These are phyloP conservation scores for Neurospora sp. DNA, from an alignment of 495 filamentous ascomycete species.

Conservation along the genomic window DNA sequence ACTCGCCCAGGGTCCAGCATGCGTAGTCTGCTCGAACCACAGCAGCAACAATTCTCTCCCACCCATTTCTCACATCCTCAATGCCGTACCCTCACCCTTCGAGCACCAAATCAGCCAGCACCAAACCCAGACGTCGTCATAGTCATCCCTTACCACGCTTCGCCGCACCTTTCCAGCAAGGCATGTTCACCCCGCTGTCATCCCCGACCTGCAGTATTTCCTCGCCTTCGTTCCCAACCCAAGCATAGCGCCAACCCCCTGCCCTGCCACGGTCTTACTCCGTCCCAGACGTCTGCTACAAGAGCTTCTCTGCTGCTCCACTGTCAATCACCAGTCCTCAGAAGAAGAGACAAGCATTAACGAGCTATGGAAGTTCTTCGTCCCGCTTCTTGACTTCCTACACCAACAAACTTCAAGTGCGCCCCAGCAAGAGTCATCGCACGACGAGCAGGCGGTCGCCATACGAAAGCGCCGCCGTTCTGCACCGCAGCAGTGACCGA, in stretches of 20 bases:
- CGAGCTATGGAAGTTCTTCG: background rate
- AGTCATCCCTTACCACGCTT: background rate
- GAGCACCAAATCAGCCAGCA: background rate
- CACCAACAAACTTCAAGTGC: background rate
- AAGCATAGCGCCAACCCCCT: background rate
- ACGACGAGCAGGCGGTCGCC: background rate
- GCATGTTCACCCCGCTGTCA: background rate
- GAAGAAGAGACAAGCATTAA: background rate
- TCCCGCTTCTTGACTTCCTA: background rate
- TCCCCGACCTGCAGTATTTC: background rate
- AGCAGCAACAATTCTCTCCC: slow-evolving; percentile 1
- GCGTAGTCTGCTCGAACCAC: background rate
- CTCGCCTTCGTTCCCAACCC: background rate
- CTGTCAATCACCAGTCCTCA: background rate
- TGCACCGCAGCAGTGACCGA: background rate
- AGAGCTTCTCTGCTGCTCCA: background rate
- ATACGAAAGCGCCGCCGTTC: background rate
- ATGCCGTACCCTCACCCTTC: background rate
- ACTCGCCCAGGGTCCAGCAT: background rate
- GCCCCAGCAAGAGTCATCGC: background rate
- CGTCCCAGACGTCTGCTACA: background rate
- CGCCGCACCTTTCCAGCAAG: background rate
- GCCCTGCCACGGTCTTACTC: background rate
- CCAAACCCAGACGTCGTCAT: background rate
- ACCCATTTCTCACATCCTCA: slow-evolving; percentile 9